Conservation (phyloP, 2,329 filamentous ascomycete genomes). For the Clonostachys byssicola region DNA sequence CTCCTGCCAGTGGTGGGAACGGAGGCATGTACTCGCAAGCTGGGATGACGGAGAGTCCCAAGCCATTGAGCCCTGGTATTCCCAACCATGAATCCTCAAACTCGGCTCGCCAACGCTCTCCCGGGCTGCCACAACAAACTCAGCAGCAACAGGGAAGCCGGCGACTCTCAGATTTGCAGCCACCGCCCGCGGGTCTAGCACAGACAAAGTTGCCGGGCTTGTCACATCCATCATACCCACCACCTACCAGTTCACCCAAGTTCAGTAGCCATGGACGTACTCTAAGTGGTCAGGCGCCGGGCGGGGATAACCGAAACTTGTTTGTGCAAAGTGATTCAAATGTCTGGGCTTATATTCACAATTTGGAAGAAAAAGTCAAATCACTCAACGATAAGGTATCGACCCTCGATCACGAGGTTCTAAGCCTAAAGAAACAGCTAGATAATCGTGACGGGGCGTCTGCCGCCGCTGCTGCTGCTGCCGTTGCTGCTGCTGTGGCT, state of each 20-base stretch:
- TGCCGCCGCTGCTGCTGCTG: slow-evolving; percentile 3
- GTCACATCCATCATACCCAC: slow-evolving; percentile 26
- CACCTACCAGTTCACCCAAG: slow-evolving; percentile 3
- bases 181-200: slow-evolving; percentile 42
- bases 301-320: slow-evolving; percentile 61
- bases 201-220: slow-evolving; percentile 30
- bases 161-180: slow-evolving; percentile 49
- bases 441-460: slow-evolving; percentile 19
- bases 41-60: slow-evolving; percentile 81
- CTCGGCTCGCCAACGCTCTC: slow-evolving; percentile 55
- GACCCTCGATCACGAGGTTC: slow-evolving; percentile 24
- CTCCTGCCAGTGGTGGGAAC: slow-evolving; percentile 39
- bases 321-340: slow-evolving; percentile 58
- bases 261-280: slow-evolving; percentile 23
- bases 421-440: slow-evolving; percentile 23
- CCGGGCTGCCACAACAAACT: slow-evolving; percentile 61
- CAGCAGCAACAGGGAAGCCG: slow-evolving; percentile 53
- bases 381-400: slow-evolving; percentile 24
- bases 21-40: slow-evolving; percentile 66
- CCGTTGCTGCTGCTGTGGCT: no score
- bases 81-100: slow-evolving; percentile 46
- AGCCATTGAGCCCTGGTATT: slow-evolving; percentile 69
- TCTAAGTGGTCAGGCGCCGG: slow-evolving; percentile 47
- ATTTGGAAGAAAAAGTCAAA: slow-evolving; percentile 54
- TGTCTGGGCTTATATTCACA: slow-evolving; percentile 69